These are phyloP conservation scores for Fomitopsis pulvina DNA, from an alignment of 768 basidiomycete genomes.

Conservation along the genomic window DNA sequence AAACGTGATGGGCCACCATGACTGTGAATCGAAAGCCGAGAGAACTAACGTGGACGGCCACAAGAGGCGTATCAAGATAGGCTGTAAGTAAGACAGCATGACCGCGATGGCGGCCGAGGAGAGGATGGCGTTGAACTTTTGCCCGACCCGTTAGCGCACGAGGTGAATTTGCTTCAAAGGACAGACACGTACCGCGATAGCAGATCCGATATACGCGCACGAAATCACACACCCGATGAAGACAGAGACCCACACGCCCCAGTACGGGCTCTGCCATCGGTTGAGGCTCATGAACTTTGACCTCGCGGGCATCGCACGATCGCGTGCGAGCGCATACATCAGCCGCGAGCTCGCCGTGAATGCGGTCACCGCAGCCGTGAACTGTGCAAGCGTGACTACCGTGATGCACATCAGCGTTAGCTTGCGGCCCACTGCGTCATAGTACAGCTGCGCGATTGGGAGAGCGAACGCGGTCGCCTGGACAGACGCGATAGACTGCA, in stretches of 20 bases:
- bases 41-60: conserved; percentile 43
- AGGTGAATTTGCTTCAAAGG: not conserved
- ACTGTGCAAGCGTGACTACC: conserved; percentile 42
- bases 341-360: conserved; percentile 53
- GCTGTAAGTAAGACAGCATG: conserved; percentile 52
- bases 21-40: not conserved
- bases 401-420: conserved; percentile 46
- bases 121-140: conserved; percentile 49
- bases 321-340: conserved; percentile 51
- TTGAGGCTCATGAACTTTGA: conserved; percentile 43
- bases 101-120: conserved; percentile 52
- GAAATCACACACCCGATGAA: conserved; percentile 47
- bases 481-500: conserved; percentile 44
- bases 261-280: conserved; percentile 45
- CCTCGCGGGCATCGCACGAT: conserved; percentile 45
- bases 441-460: conserved; percentile 52
- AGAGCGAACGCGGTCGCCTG: conserved; percentile 47
- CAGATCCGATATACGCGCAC: conserved; percentile 52
- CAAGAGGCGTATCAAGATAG: conserved; percentile 51
- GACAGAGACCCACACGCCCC: conserved; percentile 50
- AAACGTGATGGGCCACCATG: not conserved
- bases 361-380: conserved; percentile 50
- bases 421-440: conserved; percentile 42
- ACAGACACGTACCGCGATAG: conserved; percentile 39
- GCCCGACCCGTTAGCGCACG: not conserved